Conservation (phyloP, 768 basidiomycete species). For the Phylloporus sp. region DNA sequence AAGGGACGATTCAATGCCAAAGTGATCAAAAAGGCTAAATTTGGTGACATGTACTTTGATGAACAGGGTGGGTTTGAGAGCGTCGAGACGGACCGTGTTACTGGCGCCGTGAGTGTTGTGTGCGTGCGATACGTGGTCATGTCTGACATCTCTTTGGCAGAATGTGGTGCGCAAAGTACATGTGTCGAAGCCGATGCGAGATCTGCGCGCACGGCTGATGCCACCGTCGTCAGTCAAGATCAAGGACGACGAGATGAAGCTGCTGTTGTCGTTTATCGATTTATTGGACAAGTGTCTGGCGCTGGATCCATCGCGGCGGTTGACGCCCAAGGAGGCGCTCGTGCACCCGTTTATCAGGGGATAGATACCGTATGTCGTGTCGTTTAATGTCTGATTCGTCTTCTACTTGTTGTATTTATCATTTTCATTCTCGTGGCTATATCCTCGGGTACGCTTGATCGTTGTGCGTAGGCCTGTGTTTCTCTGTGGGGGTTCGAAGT, state of each 20-base stretch:
- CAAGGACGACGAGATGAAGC: constrained; percentile 85
- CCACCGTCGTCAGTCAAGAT: constrained; percentile 73
- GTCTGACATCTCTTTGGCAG: constrained; percentile 40
- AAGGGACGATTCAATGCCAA: constrained; percentile 91
- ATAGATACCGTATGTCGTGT: constrained; percentile 20
- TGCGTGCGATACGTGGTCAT: constrained; percentile 1
- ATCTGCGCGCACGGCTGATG: constrained; percentile 79
- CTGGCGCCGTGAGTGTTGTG: constrained; percentile 64
- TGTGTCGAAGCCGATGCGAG: constrained; percentile 76
- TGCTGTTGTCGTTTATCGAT: constrained; percentile 79
- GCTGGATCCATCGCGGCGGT: constrained; percentile 80
- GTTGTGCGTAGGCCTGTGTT: too few species aligned
- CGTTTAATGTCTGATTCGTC: constrained; percentile 8
- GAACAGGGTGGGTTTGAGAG: constrained; percentile 85
- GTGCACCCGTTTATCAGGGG: constrained; percentile 82
- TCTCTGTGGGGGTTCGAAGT: too few species aligned
- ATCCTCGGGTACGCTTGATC: too few species aligned
- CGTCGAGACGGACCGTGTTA: constrained; percentile 79
- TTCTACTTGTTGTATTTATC: constrained; percentile 4
- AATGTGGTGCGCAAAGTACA: constrained; percentile 79
- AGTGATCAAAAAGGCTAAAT: constrained; percentile 92
- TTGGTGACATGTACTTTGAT: constrained; percentile 91
- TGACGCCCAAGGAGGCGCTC: constrained; percentile 88
- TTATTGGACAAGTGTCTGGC: constrained; percentile 86
- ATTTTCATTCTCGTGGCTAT: background rate